Conservation (phyloP, 257 asterid species). For the Przewalskia tangutica region DNA sequence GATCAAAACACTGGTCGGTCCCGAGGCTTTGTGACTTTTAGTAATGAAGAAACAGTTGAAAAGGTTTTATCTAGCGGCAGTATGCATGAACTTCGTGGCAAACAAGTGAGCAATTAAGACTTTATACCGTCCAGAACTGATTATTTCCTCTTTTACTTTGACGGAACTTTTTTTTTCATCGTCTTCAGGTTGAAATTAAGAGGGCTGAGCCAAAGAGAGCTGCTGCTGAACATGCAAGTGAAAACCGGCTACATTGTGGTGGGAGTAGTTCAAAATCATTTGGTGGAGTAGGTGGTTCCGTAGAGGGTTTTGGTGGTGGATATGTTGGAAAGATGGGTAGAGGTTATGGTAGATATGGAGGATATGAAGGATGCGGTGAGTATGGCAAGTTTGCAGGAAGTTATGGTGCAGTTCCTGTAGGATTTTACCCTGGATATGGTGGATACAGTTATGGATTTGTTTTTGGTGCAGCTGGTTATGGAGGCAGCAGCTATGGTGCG, state of each 20-base stretch:
- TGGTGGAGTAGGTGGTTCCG: slow-evolving; percentile 40
- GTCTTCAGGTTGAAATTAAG: slow-evolving; percentile 82
- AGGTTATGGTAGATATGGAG: slow-evolving; percentile 57
- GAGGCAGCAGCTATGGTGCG: slow-evolving; percentile 49
- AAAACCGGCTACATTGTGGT: slow-evolving; percentile 44
- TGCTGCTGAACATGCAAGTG: slow-evolving; percentile 44
- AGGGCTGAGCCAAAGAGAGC: slow-evolving; percentile 83
- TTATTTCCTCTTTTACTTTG: neutral
- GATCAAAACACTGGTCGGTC: slow-evolving; percentile 73
- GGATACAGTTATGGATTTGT: slow-evolving; percentile 85
- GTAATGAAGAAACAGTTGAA: slow-evolving; percentile 79
- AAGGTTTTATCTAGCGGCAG: slow-evolving; percentile 70
- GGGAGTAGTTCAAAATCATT: slow-evolving; percentile 48
- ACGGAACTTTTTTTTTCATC: slow-evolving; percentile 14
- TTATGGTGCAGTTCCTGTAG: slow-evolving; percentile 53
- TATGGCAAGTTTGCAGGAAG: slow-evolving; percentile 62
- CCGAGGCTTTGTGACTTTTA: slow-evolving; percentile 86
- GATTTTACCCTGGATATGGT: slow-evolving; percentile 73
- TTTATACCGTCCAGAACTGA: neutral
- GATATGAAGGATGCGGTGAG: slow-evolving; percentile 45
- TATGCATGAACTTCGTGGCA: slow-evolving; percentile 89
- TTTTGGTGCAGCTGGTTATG: slow-evolving; percentile 71
- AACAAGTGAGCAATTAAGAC: slow-evolving; percentile 53
- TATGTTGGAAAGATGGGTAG: slow-evolving; percentile 72
- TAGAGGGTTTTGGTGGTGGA: slow-evolving; percentile 55